A percentile compares a stretch with the other conserved stretches of the same genome.
Evolutionary conservation across 2,329 filamentous ascomycete genomes (phyloP).

Genomic region (Diaporthe nobilis): DNA sequence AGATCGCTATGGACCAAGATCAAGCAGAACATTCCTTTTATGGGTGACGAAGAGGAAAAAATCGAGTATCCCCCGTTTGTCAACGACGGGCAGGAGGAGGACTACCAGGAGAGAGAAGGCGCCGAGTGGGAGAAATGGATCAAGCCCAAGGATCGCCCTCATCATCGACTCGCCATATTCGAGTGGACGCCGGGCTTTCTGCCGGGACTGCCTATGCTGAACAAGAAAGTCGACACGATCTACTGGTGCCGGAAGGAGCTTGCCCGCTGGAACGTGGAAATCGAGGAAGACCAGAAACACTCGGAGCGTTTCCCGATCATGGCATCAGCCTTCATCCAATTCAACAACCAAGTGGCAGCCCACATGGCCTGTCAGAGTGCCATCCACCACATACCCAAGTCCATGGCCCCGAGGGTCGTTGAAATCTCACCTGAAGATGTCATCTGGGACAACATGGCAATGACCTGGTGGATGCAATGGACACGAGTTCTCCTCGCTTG

Average conservation of each 20-base stretch:
- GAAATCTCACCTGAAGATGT: slow-evolving; percentile 95
- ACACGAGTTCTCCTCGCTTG: slow-evolving; percentile 77
- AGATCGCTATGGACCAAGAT: slow-evolving; percentile 65
- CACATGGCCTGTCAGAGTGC: slow-evolving; percentile 98
- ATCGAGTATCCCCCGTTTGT: slow-evolving; percentile 74
- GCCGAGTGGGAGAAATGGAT: slow-evolving; percentile 88
- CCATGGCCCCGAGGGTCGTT: slow-evolving; percentile 93
- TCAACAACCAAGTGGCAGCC: slow-evolving; percentile 96
- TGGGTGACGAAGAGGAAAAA: slow-evolving; percentile 58
- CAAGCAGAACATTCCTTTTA: slow-evolving; percentile 64
- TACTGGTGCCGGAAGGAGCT: slow-evolving; percentile 90
- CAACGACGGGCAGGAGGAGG: slow-evolving; percentile 71
- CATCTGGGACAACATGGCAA: slow-evolving; percentile 97
- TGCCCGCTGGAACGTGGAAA: slow-evolving; percentile 90
- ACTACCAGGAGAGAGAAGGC: slow-evolving; percentile 67
- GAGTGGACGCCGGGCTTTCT: slow-evolving; percentile 75
- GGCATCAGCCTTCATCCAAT: slow-evolving; percentile 98
- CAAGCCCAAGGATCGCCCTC: slow-evolving; percentile 85
- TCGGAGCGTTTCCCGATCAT: slow-evolving; percentile 90
- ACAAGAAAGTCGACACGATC: slow-evolving; percentile 94
- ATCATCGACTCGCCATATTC: slow-evolving; percentile 79
- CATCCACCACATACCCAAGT: slow-evolving; percentile 90
- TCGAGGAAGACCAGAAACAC: slow-evolving; percentile 89
- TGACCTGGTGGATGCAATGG: slow-evolving; percentile 94
- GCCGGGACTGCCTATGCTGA: slow-evolving; percentile 82